phyloP scores from a whole-genome alignment of 805 yeast species.

The Tetrapisispora namnaoensis region DNA sequence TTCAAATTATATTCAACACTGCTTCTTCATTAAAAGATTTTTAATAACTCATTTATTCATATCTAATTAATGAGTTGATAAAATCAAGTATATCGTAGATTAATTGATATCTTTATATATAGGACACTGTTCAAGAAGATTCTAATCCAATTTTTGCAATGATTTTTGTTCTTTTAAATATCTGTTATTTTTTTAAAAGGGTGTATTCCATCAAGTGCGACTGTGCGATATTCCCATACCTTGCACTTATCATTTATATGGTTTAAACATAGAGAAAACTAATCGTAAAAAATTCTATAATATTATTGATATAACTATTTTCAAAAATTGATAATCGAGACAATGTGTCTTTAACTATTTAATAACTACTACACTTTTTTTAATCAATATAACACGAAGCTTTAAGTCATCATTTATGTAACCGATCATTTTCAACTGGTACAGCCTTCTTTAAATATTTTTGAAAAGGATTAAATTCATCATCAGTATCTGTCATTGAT shows the following conservation, averaged over 20 bases:
- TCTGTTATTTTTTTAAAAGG: neutral
- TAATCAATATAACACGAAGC: too few species aligned
- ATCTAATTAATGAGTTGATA: too few species aligned
- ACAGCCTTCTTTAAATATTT: constrained; percentile 30
- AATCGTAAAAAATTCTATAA: too few species aligned
- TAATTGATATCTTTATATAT: too few species aligned
- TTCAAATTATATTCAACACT: neutral
- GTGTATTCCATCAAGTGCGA: neutral
- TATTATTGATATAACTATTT: too few species aligned
- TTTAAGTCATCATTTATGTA: constrained; percentile 11
- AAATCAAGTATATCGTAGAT: too few species aligned
- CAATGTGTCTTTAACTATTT: neutral
- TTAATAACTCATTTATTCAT: neutral
- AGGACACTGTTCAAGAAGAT: too few species aligned
- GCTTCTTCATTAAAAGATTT: neutral
- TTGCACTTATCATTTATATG: too few species aligned
- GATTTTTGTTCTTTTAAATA: too few species aligned
- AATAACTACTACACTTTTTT: too few species aligned
- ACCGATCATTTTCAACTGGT: constrained; percentile 29
- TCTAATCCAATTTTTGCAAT: too few species aligned
- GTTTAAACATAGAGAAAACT: too few species aligned
- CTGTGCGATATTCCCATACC: neutral
- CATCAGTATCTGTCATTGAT: neutral
- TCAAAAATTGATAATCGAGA: neutral
- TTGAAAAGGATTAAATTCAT: constrained; percentile 29